Conservation (phyloP, 208 protist genomes). For the Vickermania ingenoplastis region DNA sequence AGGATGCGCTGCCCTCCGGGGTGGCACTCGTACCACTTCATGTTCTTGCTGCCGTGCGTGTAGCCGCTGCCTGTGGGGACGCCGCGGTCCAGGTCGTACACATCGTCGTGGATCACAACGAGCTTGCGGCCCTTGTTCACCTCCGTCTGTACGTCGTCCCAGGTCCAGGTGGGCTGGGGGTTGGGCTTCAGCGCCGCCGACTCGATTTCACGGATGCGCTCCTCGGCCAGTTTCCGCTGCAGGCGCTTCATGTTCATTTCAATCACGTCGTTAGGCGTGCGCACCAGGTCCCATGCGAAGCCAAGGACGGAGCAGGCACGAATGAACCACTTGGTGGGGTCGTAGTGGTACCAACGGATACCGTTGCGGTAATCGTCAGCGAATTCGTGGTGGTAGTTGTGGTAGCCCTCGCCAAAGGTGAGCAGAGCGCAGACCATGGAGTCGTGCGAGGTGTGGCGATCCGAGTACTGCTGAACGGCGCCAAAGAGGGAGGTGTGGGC, state of each 20-base stretch:
- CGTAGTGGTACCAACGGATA: constrained; percentile 86
- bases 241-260: constrained; percentile 49
- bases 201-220: constrained; percentile 25
- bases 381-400: constrained; percentile 93
- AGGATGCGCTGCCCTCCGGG: constrained; percentile 68
- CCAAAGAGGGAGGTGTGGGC: constrained; percentile 74
- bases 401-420: constrained; percentile 88
- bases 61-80: constrained; percentile 48
- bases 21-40: constrained; percentile 64
- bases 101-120: constrained; percentile 47
- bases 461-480: constrained; percentile 67
- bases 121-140: constrained; percentile 57
- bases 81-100: constrained; percentile 54
- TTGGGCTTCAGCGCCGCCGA: no score
- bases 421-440: constrained; percentile 70
- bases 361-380: constrained; percentile 88
- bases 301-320: constrained; percentile 41
- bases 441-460: constrained; percentile 76
- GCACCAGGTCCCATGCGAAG: constrained; percentile 49
- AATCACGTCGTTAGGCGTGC: constrained; percentile 51
- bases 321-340: constrained; percentile 89
- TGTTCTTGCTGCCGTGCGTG: constrained; percentile 54
- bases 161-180: constrained; percentile 48
- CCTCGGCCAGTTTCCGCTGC: constrained; percentile 28
- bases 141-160: constrained; percentile 45